phyloP scores from a whole-genome alignment of 768 basidiomycete species.

The Leccinum disarticulatum region DNA sequence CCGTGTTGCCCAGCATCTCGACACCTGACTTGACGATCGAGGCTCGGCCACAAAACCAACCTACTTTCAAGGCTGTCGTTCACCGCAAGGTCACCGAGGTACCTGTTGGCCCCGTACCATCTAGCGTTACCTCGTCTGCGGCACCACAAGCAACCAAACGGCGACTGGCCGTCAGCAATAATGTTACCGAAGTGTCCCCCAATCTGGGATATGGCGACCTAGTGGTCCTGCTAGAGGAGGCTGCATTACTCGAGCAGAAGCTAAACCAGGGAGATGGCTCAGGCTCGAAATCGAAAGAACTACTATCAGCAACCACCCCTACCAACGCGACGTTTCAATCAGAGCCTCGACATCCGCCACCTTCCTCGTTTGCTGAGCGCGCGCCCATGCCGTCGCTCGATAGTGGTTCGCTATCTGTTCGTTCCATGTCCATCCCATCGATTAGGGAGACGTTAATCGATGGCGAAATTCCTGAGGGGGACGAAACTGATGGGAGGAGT shows the following conservation, averaged over 20 bases:
- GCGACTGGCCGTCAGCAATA: constrained; percentile 25
- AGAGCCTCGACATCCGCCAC: constrained; percentile 22
- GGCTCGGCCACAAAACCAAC: constrained; percentile 12
- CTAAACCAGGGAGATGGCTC: constrained; percentile 45
- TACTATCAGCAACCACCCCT: constrained; percentile 20
- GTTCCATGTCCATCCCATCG: constrained; percentile 32
- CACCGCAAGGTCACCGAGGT: constrained; percentile 52
- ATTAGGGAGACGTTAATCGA: constrained; percentile 30
- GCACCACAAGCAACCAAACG: constrained; percentile 31
- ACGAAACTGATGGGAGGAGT: constrained; percentile 32
- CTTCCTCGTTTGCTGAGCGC: constrained; percentile 24
- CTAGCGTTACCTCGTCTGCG: constrained; percentile 18
- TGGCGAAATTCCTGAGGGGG: constrained; percentile 22
- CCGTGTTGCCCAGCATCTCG: constrained; percentile 4
- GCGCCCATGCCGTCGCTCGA: constrained; percentile 13
- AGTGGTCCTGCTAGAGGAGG: constrained; percentile 53
- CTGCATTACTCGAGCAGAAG: constrained; percentile 55
- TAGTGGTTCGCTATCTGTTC: constrained; percentile 24
- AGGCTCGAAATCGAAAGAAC: constrained; percentile 7
- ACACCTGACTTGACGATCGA: constrained; percentile 10
- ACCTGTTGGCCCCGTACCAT: constrained; percentile 16
- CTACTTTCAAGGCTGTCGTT: constrained; percentile 55
- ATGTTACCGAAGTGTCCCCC: constrained; percentile 35
- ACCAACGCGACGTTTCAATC: constrained; percentile 26
- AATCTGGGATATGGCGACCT: constrained; percentile 56